These are phyloP conservation scores for Penicillium argentinense DNA, from an alignment of 495 filamentous ascomycete genomes.

Conservation along the genomic window DNA sequence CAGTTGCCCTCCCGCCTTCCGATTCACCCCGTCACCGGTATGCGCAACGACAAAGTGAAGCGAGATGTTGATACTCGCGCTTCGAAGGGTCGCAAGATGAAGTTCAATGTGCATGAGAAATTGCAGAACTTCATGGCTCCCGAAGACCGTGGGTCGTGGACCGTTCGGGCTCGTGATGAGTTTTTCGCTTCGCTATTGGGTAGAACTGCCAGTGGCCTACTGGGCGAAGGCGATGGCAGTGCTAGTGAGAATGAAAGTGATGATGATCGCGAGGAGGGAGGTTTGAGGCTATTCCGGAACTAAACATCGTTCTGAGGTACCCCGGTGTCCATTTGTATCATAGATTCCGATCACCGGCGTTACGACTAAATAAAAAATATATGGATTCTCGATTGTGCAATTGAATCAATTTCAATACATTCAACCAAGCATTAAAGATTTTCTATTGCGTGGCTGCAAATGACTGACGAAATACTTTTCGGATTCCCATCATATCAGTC, in stretches of 20 bases:
- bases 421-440: too few species aligned
- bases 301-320: constrained; percentile 18
- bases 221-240: constrained; percentile 67
- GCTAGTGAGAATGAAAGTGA: constrained; percentile 53
- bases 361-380: neutral
- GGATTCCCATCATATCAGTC: too few species aligned
- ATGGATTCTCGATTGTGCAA: too few species aligned
- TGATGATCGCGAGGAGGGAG: constrained; percentile 60
- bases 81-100: constrained; percentile 91
- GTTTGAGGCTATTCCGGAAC: constrained; percentile 72
- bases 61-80: constrained; percentile 89
- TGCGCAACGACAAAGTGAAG: constrained; percentile 78
- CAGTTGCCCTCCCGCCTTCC: constrained; percentile 34
- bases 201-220: constrained; percentile 59
- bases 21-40: constrained; percentile 55
- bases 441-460: too few species aligned
- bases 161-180: constrained; percentile 72
- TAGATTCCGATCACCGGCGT: neutral
- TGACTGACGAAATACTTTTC: too few species aligned
- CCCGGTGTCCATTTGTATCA: neutral
- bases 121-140: constrained; percentile 98
- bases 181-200: constrained; percentile 90
- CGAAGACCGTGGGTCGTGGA: constrained; percentile 77
- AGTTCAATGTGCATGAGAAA: constrained; percentile 93
- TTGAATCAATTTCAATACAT: too few species aligned